A percentile compares a stretch with the other conserved stretches of the same genome.
Evolutionary conservation across 2,329 filamentous ascomycete genomes (phyloP).

Genomic region (Gnomoniopsis sp.): DNA sequence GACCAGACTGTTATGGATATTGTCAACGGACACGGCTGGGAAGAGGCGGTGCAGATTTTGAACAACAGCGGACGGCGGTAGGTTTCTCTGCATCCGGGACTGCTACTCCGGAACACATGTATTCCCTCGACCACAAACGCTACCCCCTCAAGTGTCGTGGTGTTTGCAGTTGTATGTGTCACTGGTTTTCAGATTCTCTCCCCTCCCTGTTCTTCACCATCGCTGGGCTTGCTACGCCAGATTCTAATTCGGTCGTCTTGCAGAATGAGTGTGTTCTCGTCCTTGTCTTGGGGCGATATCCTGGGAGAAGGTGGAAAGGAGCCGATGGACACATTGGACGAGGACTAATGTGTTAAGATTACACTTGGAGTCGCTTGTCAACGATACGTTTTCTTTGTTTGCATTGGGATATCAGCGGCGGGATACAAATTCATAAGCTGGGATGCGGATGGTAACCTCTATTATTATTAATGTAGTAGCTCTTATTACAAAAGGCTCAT

Average conservation of each 20-base stretch:
- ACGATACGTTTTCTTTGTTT: no score
- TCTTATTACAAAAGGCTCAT: no score
- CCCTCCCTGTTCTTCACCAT: neutral
- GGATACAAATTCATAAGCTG: no score
- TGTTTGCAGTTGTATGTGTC: neutral
- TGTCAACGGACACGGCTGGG: conserved; percentile 55
- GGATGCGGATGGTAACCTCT: no score
- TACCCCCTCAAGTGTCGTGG: neutral
- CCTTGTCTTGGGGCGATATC: conserved; percentile 19
- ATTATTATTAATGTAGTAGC: no score
- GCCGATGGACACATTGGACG: conserved; percentile 15
- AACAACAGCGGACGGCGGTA: conserved; percentile 20
- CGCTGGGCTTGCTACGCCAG: neutral
- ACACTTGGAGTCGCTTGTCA: no score
- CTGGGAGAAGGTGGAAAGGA: conserved; percentile 11
- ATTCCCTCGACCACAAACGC: neutral
- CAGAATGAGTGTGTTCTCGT: conserved; percentile 18
- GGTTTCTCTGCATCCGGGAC: conserved; percentile 7
- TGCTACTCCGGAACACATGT: conserved; percentile 1
- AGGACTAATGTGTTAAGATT: neutral
- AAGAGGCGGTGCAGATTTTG: conserved; percentile 51
- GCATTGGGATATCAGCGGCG: no score
- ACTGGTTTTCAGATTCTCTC: neutral
- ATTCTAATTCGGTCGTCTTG: neutral
- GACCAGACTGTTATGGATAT: conserved; percentile 49